Conservation (phyloP, 2,329 filamentous ascomycete genomes). For the Exophiala mesophila region DNA sequence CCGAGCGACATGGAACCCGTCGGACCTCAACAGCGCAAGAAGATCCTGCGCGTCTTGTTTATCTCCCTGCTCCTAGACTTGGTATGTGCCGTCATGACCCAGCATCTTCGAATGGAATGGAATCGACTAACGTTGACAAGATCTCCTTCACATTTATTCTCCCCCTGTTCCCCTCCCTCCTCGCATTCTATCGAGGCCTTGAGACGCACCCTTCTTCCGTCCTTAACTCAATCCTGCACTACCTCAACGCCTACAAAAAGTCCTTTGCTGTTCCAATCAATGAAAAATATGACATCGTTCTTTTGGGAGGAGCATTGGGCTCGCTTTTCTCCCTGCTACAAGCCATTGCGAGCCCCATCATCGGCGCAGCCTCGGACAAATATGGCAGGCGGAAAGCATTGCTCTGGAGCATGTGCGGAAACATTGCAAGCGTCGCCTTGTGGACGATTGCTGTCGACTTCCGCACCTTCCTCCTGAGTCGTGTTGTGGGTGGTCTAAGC, state of each 20-base stretch:
- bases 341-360: constrained; percentile 84
- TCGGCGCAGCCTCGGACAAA: constrained; percentile 80
- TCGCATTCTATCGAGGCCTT: constrained; percentile 90
- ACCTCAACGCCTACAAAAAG: constrained; percentile 91
- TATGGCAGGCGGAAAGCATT: constrained; percentile 84
- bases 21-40: constrained; percentile 55
- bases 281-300: constrained; percentile 92
- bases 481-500: constrained; percentile 85
- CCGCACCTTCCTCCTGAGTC: constrained; percentile 88
- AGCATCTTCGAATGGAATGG: background rate
- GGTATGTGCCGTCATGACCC: constrained; percentile 48
- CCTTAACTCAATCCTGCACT: constrained; percentile 72
- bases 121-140: constrained; percentile 42
- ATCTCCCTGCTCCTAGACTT: constrained; percentile 84
- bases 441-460: constrained; percentile 95
- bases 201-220: constrained; percentile 62
- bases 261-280: constrained; percentile 89
- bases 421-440: constrained; percentile 85
- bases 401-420: constrained; percentile 86
- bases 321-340: constrained; percentile 92
- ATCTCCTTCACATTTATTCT: constrained; percentile 99
- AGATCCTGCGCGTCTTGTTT: constrained; percentile 81
- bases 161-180: constrained; percentile 87
- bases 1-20: constrained; percentile 32
- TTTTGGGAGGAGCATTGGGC: constrained; percentile 87